Base-by-base conservation (phyloP, 139 green algal genomes). In the Chlorella ohadii region DNA sequence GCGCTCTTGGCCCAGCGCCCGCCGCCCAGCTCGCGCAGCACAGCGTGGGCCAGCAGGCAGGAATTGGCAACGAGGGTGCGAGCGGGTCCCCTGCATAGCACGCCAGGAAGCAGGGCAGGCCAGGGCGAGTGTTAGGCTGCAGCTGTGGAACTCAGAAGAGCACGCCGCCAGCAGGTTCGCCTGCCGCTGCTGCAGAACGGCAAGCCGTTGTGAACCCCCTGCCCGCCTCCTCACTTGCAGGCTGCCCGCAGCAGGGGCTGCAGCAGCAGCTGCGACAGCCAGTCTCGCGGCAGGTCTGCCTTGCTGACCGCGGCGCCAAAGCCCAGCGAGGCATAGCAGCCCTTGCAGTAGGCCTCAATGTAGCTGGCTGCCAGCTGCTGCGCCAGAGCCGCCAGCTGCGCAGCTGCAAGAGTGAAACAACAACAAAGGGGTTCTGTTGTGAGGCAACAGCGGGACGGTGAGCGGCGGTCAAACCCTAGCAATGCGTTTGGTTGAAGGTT, bases 261-360 rank as follows among this genome's bases (percentile, higher is more conserved):
- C 36, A 84, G 31, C 39, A 84, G 51, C 68, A 84, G 66, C 23
- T 74, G 44, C 67, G 47, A 41, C 47, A 84, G 79, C 79, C 79
- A 84, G 22, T 65, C 47, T 1, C 51, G 67, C 1, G 66, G 51
- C 55, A 84, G 63, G 27, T 56, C 51, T 28, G 47, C 79, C 67
- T 84, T 84, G 79, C 66, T 78, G 66, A 51, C 67, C 23, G 51
- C 51, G 22, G 51, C 51, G 51, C 51, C 22, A 13, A 59, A n/a
- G 2, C 79, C 79, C 22, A 84, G 79, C 15, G 79, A 65, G 6
- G 79, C 51, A 25, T 68, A 84, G 2, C 51, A 70, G 28, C 41
- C 66, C 12, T 47, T 9, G 79, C 79, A 78, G 67, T 84, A 84
- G 22, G 67, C 79, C 0, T 84, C 79, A 2, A 84, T 74, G 34